These are phyloP conservation scores for Kockovaella imperatae DNA, from an alignment of 768 basidiomycete species.

Conservation along the genomic window DNA sequence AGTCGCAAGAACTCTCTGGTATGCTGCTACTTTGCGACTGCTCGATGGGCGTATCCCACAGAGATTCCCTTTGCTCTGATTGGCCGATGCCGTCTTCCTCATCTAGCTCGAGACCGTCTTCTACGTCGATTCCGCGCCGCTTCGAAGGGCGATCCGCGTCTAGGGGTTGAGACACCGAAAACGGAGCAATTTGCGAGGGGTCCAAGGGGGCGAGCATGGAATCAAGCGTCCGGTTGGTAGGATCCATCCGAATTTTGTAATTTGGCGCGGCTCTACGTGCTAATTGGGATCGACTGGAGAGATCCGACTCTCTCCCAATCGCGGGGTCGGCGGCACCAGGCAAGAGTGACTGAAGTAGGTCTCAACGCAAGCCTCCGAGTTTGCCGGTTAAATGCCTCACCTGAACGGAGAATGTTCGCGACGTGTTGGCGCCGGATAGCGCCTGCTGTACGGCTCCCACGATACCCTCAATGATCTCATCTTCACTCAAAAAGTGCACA, in stretches of 20 bases:
- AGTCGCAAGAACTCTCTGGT: conserved; percentile 63
- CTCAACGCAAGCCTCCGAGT: not conserved
- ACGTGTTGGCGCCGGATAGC: conserved; percentile 50
- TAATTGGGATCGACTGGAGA: not conserved
- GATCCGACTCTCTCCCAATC: too few species aligned
- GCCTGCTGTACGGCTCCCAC: conserved; percentile 62
- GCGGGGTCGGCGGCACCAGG: conserved; percentile 27
- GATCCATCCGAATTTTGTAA: conserved; percentile 84
- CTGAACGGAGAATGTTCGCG: conserved; percentile 48
- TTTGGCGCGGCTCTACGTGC: conserved; percentile 52
- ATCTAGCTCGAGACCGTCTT: conserved; percentile 40
- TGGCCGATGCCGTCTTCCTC: conserved; percentile 4
- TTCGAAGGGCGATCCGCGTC: conserved; percentile 14
- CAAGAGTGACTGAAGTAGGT: conserved; percentile 34
- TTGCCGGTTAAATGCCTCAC: conserved; percentile 19
- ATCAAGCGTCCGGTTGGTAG: conserved; percentile 80
- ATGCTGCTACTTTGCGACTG: conserved; percentile 45
- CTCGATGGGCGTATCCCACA: too few species aligned
- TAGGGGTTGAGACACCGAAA: not conserved
- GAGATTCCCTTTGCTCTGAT: not conserved
- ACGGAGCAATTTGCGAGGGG: conserved; percentile 47
- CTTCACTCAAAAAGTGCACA: conserved; percentile 85
- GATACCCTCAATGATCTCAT: conserved; percentile 68
- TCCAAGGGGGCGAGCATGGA: conserved; percentile 78
- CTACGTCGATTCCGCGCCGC: conserved; percentile 9